phyloP scores from a whole-genome alignment of 768 basidiomycete genomes.

The Agaricus subrufescens region DNA sequence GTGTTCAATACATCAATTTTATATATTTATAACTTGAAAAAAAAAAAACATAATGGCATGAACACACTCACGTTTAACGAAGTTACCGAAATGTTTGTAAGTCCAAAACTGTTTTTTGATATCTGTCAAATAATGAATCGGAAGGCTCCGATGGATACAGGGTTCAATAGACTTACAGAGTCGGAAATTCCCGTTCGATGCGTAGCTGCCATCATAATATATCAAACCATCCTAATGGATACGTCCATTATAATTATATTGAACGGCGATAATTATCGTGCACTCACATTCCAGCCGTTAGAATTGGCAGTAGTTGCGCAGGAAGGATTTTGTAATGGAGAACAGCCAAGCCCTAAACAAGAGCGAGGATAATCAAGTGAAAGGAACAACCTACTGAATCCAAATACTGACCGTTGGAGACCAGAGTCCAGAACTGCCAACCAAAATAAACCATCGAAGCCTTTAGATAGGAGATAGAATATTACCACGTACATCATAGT shows the following conservation, averaged over 20 bases:
- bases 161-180: constrained; percentile 22
- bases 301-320: constrained; percentile 32
- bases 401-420: constrained; percentile 23
- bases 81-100: constrained; percentile 36
- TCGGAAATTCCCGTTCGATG: constrained; percentile 30
- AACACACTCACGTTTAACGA: constrained; percentile 29
- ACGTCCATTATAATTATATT: neutral
- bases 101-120: constrained; percentile 35
- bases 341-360: constrained; percentile 31
- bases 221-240: constrained; percentile 26
- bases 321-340: constrained; percentile 25
- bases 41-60: neutral
- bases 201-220: constrained; percentile 37
- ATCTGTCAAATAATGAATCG: constrained; percentile 16
- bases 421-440: constrained; percentile 33
- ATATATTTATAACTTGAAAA: neutral
- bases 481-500: constrained; percentile 28
- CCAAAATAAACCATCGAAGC: neutral
- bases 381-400: constrained; percentile 3
- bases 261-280: neutral
- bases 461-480: neutral
- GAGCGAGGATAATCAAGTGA: neutral
- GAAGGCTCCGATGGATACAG: neutral
- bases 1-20: neutral
- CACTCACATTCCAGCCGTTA: constrained; percentile 37